Evolutionary conservation across 1,139 yeast species (phyloP).

Genomic region (Citeromyces hawaiiensis): DNA sequence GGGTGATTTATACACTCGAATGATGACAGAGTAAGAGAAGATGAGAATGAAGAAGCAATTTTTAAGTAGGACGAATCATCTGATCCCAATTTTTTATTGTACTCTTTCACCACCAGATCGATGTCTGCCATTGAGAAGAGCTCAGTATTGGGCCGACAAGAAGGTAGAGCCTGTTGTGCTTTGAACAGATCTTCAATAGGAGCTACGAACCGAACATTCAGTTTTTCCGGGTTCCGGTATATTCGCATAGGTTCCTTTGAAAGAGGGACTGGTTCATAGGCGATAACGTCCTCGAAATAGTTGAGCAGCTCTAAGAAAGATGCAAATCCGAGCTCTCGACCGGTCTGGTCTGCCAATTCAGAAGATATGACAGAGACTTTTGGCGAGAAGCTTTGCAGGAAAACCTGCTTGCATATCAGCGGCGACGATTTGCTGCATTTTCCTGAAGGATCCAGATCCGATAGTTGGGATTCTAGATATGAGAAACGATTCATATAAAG

Average conservation of each 20-base stretch:
- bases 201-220: constrained; percentile 12
- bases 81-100: neutral
- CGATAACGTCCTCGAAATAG: constrained; percentile 11
- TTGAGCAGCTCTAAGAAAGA: constrained; percentile 11
- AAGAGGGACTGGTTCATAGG: neutral
- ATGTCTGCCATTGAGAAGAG: constrained; percentile 1
- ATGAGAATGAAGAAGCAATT: constrained; percentile 45
- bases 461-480: neutral
- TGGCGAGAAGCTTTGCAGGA: constrained; percentile 13
- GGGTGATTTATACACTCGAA: constrained; percentile 92
- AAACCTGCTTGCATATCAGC: constrained; percentile 4
- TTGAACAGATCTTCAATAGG: constrained; percentile 11
- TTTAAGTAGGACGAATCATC: constrained; percentile 39
- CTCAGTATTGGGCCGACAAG: neutral
- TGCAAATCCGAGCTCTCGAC: constrained; percentile 8
- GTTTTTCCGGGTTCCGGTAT: constrained; percentile 4
- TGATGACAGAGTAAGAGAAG: constrained; percentile 54
- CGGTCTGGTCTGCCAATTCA: constrained; percentile 8
- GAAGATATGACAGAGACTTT: constrained; percentile 12
- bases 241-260: neutral
- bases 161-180: constrained; percentile 6
- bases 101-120: neutral
- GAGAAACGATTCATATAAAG: neutral
- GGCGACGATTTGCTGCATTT: neutral
- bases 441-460: neutral